Conservation (phyloP, 345 rosid genomes). For the Rhizophora apiculata region DNA sequence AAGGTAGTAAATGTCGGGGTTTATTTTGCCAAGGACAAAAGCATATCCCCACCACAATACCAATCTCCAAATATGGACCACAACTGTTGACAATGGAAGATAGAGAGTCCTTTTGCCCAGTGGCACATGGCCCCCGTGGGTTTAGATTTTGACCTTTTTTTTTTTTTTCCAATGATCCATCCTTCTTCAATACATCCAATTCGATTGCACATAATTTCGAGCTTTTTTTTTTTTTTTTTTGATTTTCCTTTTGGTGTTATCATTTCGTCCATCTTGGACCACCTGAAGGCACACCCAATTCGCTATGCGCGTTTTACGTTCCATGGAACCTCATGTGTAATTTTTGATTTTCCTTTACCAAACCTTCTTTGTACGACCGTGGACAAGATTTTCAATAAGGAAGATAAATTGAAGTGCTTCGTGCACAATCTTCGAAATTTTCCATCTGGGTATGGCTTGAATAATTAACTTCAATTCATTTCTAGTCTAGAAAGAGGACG, state of each 20-base stretch:
- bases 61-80: conserved; percentile 9
- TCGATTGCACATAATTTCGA: background rate
- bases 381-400: background rate
- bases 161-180: background rate
- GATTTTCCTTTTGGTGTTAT: background rate
- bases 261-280: background rate
- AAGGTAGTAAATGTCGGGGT: conserved; percentile 1
- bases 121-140: conserved; percentile 7
- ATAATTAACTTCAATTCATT: background rate
- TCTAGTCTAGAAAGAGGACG: background rate
- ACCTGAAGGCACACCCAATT: background rate
- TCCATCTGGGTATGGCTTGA: background rate
- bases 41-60: background rate
- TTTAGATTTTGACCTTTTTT: conserved; percentile 9
- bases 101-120: conserved; percentile 12
- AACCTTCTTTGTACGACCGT: background rate
- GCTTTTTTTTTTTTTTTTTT: no score
- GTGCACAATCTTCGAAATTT: background rate
- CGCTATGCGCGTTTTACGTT: background rate
- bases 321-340: background rate
- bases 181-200: background rate
- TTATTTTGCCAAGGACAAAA: background rate
- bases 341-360: background rate
- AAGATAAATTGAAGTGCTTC: background rate
- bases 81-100: conserved; percentile 2